Percentiles rank a stretch among this genome's conserved stretches.
phyloP scores from a whole-genome alignment of 768 basidiomycete genomes.

The Macrolepiota fuliginosa region DNA sequence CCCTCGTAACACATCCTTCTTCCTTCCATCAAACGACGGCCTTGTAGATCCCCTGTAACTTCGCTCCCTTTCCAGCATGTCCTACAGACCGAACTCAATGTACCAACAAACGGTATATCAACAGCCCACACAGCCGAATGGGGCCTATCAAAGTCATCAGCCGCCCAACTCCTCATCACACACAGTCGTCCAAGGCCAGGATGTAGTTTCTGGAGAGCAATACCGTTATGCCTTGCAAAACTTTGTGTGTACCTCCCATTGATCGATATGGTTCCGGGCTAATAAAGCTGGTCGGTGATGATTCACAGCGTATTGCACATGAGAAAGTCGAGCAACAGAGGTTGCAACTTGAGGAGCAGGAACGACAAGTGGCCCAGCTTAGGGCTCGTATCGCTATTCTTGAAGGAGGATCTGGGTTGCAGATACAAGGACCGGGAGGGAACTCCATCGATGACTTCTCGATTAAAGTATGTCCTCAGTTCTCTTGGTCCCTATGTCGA shows the following conservation, averaged over 20 bases:
- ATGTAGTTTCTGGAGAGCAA: slow-evolving; percentile 57
- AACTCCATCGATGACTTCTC: slow-evolving; percentile 85
- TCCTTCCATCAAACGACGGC: neutral
- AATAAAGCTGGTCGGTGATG: neutral
- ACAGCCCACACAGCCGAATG: slow-evolving; percentile 17
- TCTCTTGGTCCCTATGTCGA: neutral
- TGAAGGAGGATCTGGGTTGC: slow-evolving; percentile 58
- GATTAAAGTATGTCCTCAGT: slow-evolving; percentile 57
- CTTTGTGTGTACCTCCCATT: slow-evolving; percentile 49
- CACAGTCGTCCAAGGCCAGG: slow-evolving; percentile 19
- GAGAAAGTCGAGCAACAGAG: slow-evolving; percentile 86
- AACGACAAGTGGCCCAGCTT: slow-evolving; percentile 74
- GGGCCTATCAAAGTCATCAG: slow-evolving; percentile 21
- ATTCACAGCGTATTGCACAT: slow-evolving; percentile 73
- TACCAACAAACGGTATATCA: slow-evolving; percentile 24
- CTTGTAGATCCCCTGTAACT: neutral
- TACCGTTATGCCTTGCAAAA: slow-evolving; percentile 84
- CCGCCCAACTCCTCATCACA: slow-evolving; percentile 15
- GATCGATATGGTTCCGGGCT: neutral
- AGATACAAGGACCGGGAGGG: slow-evolving; percentile 43
- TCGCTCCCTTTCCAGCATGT: neutral
- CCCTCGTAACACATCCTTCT: neutral
- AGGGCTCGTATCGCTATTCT: slow-evolving; percentile 68
- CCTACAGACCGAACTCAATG: neutral
- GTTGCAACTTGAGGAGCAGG: slow-evolving; percentile 76